Conservation (phyloP, 129 eudicot species). For the Lonicera japonica region DNA sequence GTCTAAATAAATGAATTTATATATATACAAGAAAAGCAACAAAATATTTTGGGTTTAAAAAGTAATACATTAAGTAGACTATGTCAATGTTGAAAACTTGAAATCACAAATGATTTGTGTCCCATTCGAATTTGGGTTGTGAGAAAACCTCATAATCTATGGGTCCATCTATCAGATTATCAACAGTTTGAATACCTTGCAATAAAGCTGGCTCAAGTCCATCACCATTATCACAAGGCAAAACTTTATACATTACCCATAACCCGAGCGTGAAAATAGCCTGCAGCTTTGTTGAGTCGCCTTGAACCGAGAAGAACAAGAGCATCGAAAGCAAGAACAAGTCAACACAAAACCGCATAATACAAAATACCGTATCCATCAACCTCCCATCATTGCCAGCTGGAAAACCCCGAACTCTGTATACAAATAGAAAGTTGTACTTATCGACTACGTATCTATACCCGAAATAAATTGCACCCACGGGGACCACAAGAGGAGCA, state of each 20-base stretch:
- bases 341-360: conserved; percentile 92
- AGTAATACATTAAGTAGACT: neutral
- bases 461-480: conserved; percentile 90
- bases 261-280: conserved; percentile 88
- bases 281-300: conserved; percentile 85
- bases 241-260: conserved; percentile 67
- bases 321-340: conserved; percentile 79
- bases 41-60: neutral
- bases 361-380: conserved; percentile 80
- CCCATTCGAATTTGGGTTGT: conserved; percentile 97
- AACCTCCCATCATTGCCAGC: conserved; percentile 97
- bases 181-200: conserved; percentile 83
- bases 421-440: conserved; percentile 91
- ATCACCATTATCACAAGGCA: conserved; percentile 63
- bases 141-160: conserved; percentile 84
- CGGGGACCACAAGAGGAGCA: conserved; percentile 93
- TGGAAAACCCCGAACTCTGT: conserved; percentile 95
- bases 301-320: conserved; percentile 77
- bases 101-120: conserved; percentile 55
- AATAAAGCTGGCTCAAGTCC: conserved; percentile 62
- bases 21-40: neutral
- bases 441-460: conserved; percentile 91
- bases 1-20: too few relatives aligned
- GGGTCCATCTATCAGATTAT: conserved; percentile 71
- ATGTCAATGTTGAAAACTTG: neutral